phyloP scores from a whole-genome alignment of 257 asterid species.

The Paulownia fortunei region DNA sequence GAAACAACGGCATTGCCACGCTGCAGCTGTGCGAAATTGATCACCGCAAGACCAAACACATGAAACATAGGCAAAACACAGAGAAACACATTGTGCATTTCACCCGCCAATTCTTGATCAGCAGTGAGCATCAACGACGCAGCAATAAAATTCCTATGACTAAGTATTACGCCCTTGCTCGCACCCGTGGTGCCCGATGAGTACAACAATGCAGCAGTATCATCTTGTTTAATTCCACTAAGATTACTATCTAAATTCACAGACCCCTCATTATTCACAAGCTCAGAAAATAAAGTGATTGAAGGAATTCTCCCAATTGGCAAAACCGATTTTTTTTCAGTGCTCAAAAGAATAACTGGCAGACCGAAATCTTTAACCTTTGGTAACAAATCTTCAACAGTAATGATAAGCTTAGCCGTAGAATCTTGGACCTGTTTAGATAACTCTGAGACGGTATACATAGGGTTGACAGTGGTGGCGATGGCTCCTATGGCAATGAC shows the following conservation, averaged over 20 bases:
- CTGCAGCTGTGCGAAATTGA: constrained; percentile 79
- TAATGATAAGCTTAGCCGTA: constrained; percentile 69
- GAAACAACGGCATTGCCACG: constrained; percentile 77
- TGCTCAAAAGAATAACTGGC: constrained; percentile 62
- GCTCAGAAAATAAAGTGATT: constrained; percentile 48
- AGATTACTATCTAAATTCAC: constrained; percentile 38
- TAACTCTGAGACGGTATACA: constrained; percentile 69
- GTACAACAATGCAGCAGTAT: constrained; percentile 78
- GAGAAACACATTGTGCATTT: constrained; percentile 54
- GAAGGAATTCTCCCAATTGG: constrained; percentile 37
- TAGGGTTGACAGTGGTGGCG: constrained; percentile 84
- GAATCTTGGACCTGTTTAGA: constrained; percentile 80
- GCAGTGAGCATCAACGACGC: constrained; percentile 63
- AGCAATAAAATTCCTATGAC: constrained; percentile 78
- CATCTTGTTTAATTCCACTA: constrained; percentile 51
- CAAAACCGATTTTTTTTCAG: constrained; percentile 21
- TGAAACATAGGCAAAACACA: constrained; percentile 94
- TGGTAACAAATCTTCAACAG: constrained; percentile 64
- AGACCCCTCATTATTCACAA: constrained; percentile 55
- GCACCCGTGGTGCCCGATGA: constrained; percentile 95
- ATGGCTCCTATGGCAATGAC: constrained; percentile 71
- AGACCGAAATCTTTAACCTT: constrained; percentile 62
- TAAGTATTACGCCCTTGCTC: constrained; percentile 87
- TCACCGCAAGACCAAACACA: constrained; percentile 80
- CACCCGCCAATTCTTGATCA: constrained; percentile 79